Base-by-base conservation (phyloP, 2,329 filamentous ascomycete genomes). In the Talaromyces funiculosus region DNA sequence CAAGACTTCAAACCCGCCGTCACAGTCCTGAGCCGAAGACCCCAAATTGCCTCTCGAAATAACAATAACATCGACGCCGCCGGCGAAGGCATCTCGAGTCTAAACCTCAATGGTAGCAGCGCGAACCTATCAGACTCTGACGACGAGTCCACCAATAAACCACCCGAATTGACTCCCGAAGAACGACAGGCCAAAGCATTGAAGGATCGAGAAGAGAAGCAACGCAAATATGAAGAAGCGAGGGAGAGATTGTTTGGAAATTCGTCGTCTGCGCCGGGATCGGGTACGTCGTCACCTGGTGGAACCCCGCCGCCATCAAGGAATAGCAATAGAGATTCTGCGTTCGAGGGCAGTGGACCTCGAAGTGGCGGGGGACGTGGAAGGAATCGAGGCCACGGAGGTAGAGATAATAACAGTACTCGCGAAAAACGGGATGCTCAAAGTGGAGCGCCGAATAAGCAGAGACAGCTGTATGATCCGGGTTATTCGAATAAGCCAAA, bases 181-280 rank as follows among this genome's bases (percentile, higher is more conserved):
- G 89, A 96, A 77, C 84, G 92, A 35, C 86, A 89, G 63, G 84
- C 86, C 24, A 89, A 89, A 69, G 90, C 92, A 57, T 86, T 91
- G 71, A 82, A 84, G 53, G 90, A 96, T 67, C 84, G 86, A 9
- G 92, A 95, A 70, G 92, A 96, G 77, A 96, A 94, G 78, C 90
- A 96, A 78, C 86, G 86, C 60, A 89, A 89, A 63, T 97, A 97
- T 72, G 90, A 95, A 63, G 92, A 96, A 77, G 90, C 87, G 5
- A 84, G 93, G 31, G 90, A 93, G 67, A 89, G 92, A 72, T 87
- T 97, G 59, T 93, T 97, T 73, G 92, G 92, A 20, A 85, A 84
- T 22, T 69, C 71, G 4, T 69, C 70, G 4, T 69, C 70, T 5
- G 71, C 69, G 7, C 72, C 70, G 18, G 73, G 67, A 3, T 79